Conservation (phyloP, 441 rosid species). For the Populus hybrid region DNA sequence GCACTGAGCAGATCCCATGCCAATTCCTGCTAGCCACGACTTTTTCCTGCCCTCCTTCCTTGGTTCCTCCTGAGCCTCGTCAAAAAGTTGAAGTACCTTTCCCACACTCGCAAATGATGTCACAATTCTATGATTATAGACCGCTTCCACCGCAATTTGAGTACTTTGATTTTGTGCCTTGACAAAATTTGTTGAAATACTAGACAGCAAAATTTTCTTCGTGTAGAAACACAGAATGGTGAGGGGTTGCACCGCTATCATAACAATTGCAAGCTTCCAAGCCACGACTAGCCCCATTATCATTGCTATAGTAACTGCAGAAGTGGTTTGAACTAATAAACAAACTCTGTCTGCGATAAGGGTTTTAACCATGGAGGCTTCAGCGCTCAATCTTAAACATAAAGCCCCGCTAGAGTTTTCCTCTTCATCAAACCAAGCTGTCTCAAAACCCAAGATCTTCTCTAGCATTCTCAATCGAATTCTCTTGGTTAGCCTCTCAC, state of each 20-base stretch:
- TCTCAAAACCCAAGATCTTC: constrained; percentile 67
- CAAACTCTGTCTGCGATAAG: constrained; percentile 67
- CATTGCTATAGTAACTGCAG: constrained; percentile 78
- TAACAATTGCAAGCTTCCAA: constrained; percentile 81
- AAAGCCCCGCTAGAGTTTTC: constrained; percentile 74
- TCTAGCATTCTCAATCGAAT: constrained; percentile 61
- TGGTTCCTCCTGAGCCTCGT: constrained; percentile 71
- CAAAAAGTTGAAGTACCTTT: constrained; percentile 65
- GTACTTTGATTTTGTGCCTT: constrained; percentile 78
- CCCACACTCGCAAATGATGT: constrained; percentile 66
- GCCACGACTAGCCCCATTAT: constrained; percentile 67
- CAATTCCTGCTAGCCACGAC: constrained; percentile 86
- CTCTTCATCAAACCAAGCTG: constrained; percentile 86
- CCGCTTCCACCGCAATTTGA: constrained; percentile 82
- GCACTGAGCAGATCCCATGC: constrained; percentile 84
- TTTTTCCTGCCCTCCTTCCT: constrained; percentile 59
- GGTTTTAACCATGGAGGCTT: constrained; percentile 70
- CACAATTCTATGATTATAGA: constrained; percentile 67
- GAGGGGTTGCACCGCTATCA: constrained; percentile 83
- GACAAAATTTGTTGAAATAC: constrained; percentile 51
- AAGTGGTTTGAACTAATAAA: constrained; percentile 69
- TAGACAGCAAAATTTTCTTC: constrained; percentile 65
- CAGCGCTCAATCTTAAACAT: constrained; percentile 59
- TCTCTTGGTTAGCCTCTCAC: constrained; percentile 65
- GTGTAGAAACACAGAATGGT: constrained; percentile 75